phyloP scores from a whole-genome alignment of 148 eudicot species.

The Nepenthes gracilis region DNA sequence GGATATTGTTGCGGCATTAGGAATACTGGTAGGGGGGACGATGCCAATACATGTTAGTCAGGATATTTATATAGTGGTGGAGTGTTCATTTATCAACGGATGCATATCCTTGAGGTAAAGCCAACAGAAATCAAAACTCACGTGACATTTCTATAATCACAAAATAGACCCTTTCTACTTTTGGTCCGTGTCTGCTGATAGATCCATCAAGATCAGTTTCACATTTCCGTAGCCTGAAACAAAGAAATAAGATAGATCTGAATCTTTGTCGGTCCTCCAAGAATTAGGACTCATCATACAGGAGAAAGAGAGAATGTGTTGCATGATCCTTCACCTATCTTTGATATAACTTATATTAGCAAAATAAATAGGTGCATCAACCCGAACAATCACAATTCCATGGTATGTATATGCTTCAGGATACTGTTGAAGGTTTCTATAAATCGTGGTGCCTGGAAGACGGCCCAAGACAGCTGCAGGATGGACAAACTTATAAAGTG shows the following conservation, averaged over 20 bases:
- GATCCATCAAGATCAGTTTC: constrained; percentile 55
- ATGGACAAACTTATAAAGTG: constrained; percentile 7
- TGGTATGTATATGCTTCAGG: constrained; percentile 90
- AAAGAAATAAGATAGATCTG: constrained; percentile 4
- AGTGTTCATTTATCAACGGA: too few relatives aligned
- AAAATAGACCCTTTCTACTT: constrained; percentile 66
- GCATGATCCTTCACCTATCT: constrained; percentile 45
- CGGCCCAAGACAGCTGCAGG: constrained; percentile 90
- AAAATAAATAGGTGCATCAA: constrained; percentile 97
- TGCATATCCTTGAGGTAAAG: background rate
- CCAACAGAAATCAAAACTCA: constrained; percentile 26
- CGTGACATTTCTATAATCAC: constrained; percentile 93
- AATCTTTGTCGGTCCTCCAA: background rate
- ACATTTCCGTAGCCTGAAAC: constrained; percentile 73
- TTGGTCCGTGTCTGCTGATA: constrained; percentile 54
- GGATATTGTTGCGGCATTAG: too few relatives aligned
- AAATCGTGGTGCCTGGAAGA: constrained; percentile 92
- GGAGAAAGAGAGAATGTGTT: background rate
- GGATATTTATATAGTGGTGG: too few relatives aligned
- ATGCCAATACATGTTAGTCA: too few relatives aligned
- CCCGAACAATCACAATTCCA: constrained; percentile 87
- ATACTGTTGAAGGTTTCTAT: constrained; percentile 82
- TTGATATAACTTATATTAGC: constrained; percentile 93
- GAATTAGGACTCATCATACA: background rate
- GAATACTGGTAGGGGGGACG: too few relatives aligned